phyloP scores from a whole-genome alignment of 1,284 basidiomycete genomes.

The Phaffia rhodozyma region DNA sequence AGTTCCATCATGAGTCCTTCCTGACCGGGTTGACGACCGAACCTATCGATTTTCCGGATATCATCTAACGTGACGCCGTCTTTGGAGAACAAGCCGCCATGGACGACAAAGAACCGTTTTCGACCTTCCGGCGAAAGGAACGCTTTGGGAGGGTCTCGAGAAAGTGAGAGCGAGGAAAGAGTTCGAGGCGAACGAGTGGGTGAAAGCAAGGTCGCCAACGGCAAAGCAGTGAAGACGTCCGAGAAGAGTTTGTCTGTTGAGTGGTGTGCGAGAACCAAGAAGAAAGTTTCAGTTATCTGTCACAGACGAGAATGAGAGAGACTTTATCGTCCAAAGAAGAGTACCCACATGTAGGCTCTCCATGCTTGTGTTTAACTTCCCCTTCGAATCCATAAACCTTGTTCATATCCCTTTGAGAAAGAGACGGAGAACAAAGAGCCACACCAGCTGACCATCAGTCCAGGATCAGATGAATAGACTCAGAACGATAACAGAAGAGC shows the following conservation, averaged over 20 bases:
- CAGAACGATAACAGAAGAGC: not conserved
- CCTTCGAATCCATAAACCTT: conserved; percentile 87
- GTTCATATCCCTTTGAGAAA: conserved; percentile 76
- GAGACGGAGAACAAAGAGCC: conserved; percentile 28
- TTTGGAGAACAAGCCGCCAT: conserved; percentile 90
- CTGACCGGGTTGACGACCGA: conserved; percentile 83
- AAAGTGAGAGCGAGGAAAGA: conserved; percentile 33
- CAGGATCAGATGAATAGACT: not conserved
- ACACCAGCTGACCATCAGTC: not conserved
- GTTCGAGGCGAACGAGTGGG: conserved; percentile 51
- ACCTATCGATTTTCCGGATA: conserved; percentile 72
- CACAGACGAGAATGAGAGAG: not conserved
- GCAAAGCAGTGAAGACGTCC: conserved; percentile 79
- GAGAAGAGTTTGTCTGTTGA: conserved; percentile 62
- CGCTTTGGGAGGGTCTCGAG: conserved; percentile 32
- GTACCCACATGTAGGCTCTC: conserved; percentile 57
- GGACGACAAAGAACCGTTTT: conserved; percentile 90
- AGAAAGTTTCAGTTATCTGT: not conserved
- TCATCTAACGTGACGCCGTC: conserved; percentile 89
- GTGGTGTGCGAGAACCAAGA: conserved; percentile 5
- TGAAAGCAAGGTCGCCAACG: conserved; percentile 73
- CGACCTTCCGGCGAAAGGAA: conserved; percentile 73
- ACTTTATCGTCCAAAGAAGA: not conserved
- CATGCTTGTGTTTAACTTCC: conserved; percentile 89
- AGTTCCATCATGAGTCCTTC: conserved; percentile 81